Evolutionary conservation across 1,284 basidiomycete genomes (phyloP).

Genomic region (Malassezia brasiliensis): DNA sequence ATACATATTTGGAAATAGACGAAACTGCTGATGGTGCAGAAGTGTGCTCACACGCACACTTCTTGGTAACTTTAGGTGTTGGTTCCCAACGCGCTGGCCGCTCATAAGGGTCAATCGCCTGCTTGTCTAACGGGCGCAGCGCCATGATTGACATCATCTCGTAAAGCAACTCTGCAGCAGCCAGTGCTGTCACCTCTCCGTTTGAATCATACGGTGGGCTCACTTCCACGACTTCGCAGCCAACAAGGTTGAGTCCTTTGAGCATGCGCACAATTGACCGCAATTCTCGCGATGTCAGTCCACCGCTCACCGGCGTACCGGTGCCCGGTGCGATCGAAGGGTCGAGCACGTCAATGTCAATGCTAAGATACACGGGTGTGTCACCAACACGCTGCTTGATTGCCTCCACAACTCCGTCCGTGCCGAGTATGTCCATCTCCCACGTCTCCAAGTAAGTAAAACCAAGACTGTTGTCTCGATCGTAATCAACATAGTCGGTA

Average conservation of each 20-base stretch:
- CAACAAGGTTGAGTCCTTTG: constrained; percentile 33
- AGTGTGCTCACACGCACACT: too few species aligned
- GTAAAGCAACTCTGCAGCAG: constrained; percentile 30
- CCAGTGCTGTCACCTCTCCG: constrained; percentile 22
- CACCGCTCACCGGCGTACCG: constrained; percentile 30
- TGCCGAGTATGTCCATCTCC: constrained; percentile 29
- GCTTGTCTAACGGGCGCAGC: constrained; percentile 3
- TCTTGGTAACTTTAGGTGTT: too few species aligned
- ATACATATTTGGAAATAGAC: too few species aligned
- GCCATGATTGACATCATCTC: constrained; percentile 25
- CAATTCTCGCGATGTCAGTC: constrained; percentile 31
- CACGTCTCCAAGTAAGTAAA: constrained; percentile 32
- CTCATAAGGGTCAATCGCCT: neutral
- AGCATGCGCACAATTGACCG: constrained; percentile 24
- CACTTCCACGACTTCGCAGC: constrained; percentile 35
- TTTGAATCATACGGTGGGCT: constrained; percentile 20
- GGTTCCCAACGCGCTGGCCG: neutral
- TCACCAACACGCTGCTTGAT: constrained; percentile 23
- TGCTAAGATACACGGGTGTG: constrained; percentile 31
- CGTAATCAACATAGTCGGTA: constrained; percentile 24
- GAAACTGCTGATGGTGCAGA: too few species aligned
- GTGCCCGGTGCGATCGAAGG: neutral
- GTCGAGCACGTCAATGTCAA: constrained; percentile 38
- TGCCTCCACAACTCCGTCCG: constrained; percentile 20
- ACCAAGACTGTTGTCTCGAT: constrained; percentile 21